Evolutionary conservation across 805 yeast species (phyloP), one percentile per base, ranked within the genome.

Genomic region (Cyberlindnera bimundalis): DNA sequence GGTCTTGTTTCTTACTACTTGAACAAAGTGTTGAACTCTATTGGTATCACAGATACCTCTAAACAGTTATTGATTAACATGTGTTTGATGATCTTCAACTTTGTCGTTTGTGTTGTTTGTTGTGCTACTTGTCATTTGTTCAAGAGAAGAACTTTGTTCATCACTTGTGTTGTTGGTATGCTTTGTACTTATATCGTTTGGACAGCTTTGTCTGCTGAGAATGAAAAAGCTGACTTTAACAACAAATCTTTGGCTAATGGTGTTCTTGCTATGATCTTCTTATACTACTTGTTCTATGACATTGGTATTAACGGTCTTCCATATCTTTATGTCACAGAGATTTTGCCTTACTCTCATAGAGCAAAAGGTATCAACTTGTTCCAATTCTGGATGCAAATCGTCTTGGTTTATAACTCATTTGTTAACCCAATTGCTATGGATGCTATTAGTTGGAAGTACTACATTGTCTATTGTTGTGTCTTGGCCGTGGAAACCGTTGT

Each of bases 1-100:
- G 76, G 74, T 40, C 58, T 74, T 36, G 73, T 73, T 15, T 67
- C 76, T 3, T 74, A 72, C 62, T 74, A 74, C 56, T 61, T 74
- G 48, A 64, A 64, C 46, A 64, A 66, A 47, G 81, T 77, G 9
- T 66, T 77, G 51, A 56, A 61, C 42, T 69, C 77, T 17, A 74
- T 76, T 53, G 81, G 81, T 42, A 73, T 76, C 50, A 73, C 74
- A 33, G 61, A 55, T 10, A 56, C 64, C n/a, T 56, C 58, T 29
- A 53, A 61, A 39, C 76, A 76, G 54, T 64, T 74, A 35, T 51
- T 65, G 38, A 66, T 75, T 51, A 76, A 75, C 53, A 76, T 73
- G 40, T 66, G 71, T 43, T 63, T 74, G 45, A 68, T 65, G 68
- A 56, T 70, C 39, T 73, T 64, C 56, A 72, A 73, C 60, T 64